Conservation (phyloP, 345 rosid genomes). For the Conringia planisiliqua region DNA sequence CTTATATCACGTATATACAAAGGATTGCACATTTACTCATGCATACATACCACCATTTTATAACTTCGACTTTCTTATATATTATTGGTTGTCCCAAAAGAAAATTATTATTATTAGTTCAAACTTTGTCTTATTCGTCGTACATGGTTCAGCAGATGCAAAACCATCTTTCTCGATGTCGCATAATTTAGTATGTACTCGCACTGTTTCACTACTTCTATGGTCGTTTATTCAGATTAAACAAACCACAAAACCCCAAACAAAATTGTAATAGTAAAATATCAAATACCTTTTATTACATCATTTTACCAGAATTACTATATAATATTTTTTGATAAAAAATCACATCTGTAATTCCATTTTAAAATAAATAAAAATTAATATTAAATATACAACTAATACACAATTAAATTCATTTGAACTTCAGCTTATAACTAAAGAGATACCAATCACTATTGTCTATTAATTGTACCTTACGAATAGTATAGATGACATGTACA, state of each 20-base stretch:
- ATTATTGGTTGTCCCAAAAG: background rate
- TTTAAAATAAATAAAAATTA: background rate
- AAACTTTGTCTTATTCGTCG: constrained; percentile 1
- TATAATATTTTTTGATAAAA: background rate
- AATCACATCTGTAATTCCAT: background rate
- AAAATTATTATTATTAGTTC: background rate
- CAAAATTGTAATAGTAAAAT: background rate
- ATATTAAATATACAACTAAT: background rate
- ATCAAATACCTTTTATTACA: background rate
- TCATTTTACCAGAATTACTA: background rate
- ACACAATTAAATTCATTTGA: background rate
- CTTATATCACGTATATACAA: constrained; percentile 14
- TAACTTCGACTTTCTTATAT: background rate
- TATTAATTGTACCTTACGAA: background rate
- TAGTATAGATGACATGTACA: background rate
- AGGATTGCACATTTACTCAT: background rate
- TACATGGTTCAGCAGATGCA: background rate
- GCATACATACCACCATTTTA: constrained; percentile 10
- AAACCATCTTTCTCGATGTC: background rate
- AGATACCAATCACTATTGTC: background rate
- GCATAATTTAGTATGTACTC: background rate
- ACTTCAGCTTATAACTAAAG: background rate
- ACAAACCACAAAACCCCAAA: background rate
- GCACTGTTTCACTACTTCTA: background rate
- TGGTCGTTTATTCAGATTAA: background rate